Base-by-base conservation (phyloP, 768 basidiomycete genomes). In the Hebeloma cylindrosporum region DNA sequence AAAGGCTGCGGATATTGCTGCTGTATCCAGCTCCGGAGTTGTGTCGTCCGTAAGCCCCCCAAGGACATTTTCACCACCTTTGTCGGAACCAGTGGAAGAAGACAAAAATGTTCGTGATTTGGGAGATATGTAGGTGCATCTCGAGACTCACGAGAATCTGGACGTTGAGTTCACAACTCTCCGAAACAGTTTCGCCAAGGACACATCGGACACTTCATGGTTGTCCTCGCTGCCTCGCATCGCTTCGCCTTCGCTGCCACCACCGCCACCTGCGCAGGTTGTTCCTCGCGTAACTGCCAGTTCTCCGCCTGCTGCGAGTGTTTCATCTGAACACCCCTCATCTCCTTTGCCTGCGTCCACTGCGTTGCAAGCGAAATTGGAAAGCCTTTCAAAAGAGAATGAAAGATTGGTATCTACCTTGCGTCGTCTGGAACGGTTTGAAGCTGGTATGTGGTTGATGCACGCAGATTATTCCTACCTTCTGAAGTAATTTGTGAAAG, bases 91-190 rank as follows among this genome's bases (percentile, higher is more conserved):
- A 41, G 56, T 59, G 26, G 74, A 71, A 43, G 73, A 75, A 22
- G 69, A 69, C 43, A 77, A 73, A 56, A n/a, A n/a, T n/a, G n/a
- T n/a, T n/a, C 72, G 65, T 50, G 79, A 82, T 56, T 61, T 82
- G 40, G 73, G 71, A 53, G 82, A 84, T 65, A 63, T 88, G 86
- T 87, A 75, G 57, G 86, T 78, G 50, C 45, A 52, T 27, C 38
- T 38, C 44, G 26, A 51, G 25, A 30, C 22, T 20, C 43, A 38
- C 43, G 43, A n/a, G n/a, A n/a, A n/a, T n/a, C n/a, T n/a, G n/a
- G 17, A 44, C 14, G 38, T 36, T 33, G 10, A 22, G 34, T 27
- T 35, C 60, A 63, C 61, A 50, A 41, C 53, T 44, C 50, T 25
- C 40, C 40, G 28, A 32, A 13, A 27, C 51, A 51, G 52, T 17